phyloP scores from a whole-genome alignment of 345 rosid genomes.

The Stellera chamaejasme region DNA sequence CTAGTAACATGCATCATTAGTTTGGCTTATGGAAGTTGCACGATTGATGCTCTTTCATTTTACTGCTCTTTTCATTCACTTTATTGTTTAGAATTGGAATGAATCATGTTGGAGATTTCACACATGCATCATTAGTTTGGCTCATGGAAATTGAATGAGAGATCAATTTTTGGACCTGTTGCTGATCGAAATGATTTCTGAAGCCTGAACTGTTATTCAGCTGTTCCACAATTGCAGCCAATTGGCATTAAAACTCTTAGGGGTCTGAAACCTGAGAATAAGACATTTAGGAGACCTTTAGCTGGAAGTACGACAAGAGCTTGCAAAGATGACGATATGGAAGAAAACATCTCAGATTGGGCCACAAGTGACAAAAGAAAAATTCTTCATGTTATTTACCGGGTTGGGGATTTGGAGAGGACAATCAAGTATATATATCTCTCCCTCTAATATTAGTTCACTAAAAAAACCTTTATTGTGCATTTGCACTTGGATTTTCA shows the following conservation, averaged over 20 bases:
- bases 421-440: constrained; percentile 62
- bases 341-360: constrained; percentile 54
- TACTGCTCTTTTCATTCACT: no score
- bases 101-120: no score
- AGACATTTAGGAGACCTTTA: constrained; percentile 30
- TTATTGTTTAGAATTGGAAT: no score
- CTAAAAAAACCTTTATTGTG: neutral
- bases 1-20: no score
- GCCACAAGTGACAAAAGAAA: constrained; percentile 76
- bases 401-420: constrained; percentile 92
- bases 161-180: no score
- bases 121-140: no score
- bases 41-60: no score
- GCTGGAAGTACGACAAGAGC: constrained; percentile 57
- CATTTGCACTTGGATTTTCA: neutral
- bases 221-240: constrained; percentile 42
- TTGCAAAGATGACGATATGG: constrained; percentile 35
- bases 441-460: neutral
- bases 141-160: no score
- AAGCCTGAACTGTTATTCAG: constrained; percentile 23
- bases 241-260: constrained; percentile 34
- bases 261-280: constrained; percentile 34
- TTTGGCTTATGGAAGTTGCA: no score
- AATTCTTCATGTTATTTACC: constrained; percentile 95
- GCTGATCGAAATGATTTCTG: neutral